phyloP scores from a whole-genome alignment of 495 filamentous ascomycete genomes.

The Physcia stellaris region DNA sequence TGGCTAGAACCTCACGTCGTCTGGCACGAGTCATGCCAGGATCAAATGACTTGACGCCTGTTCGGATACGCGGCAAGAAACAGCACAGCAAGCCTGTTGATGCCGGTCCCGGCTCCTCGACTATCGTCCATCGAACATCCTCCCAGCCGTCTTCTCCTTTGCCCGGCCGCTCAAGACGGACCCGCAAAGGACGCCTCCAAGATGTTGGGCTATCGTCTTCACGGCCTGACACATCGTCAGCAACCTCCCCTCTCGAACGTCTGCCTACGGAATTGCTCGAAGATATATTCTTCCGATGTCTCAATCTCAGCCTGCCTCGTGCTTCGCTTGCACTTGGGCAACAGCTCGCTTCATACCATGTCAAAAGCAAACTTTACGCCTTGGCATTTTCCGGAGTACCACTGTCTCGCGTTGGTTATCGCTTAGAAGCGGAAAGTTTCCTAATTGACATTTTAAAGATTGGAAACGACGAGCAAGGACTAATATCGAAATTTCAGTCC shows the following conservation, averaged over 20 bases:
- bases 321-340: constrained; percentile 25
- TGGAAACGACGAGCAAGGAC: not conserved
- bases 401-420: not conserved
- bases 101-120: constrained; percentile 10
- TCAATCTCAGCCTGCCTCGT: constrained; percentile 34
- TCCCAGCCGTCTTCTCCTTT: too few species aligned
- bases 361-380: constrained; percentile 8
- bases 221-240: constrained; percentile 3
- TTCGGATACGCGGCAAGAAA: constrained; percentile 15
- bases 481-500: constrained; percentile 4
- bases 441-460: not conserved
- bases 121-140: constrained; percentile 2
- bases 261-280: constrained; percentile 42
- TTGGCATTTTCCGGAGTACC: not conserved
- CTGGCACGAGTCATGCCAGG: not conserved
- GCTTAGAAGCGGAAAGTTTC: not conserved
- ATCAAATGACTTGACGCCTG: constrained; percentile 7
- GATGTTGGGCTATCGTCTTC: constrained; percentile 3
- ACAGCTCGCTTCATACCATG: constrained; percentile 19
- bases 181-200: not conserved
- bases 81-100: constrained; percentile 5
- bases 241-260: constrained; percentile 28
- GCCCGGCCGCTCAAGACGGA: too few species aligned
- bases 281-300: constrained; percentile 34
- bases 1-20: not conserved